These are phyloP conservation scores for Solanum habrochaites DNA, from an alignment of 257 asterid genomes.

Conservation along the genomic window DNA sequence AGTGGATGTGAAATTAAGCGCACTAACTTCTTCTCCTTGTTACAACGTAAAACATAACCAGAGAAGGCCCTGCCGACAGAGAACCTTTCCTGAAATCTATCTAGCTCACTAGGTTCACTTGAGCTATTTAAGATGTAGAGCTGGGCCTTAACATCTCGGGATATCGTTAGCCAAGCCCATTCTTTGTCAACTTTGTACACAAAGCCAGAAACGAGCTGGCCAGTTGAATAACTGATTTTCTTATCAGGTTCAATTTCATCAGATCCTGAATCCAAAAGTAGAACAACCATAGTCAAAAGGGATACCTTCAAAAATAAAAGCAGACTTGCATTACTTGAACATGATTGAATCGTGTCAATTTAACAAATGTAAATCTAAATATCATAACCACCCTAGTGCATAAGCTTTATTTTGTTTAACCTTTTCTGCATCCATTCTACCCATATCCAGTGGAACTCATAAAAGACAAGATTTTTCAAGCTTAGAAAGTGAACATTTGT, in stretches of 20 bases:
- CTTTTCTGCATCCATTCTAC: background rate
- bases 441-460: background rate
- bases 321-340: background rate
- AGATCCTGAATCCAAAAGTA: conserved; percentile 38
- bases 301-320: background rate
- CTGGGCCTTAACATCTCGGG: conserved; percentile 68
- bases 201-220: conserved; percentile 63
- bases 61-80: conserved; percentile 54
- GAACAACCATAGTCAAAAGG: background rate
- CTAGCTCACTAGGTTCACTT: conserved; percentile 67
- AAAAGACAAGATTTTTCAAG: background rate
- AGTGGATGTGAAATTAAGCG: conserved; percentile 47
- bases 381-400: background rate
- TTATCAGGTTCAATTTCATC: conserved; percentile 22
- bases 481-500: background rate
- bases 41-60: conserved; percentile 38
- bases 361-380: background rate
- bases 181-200: conserved; percentile 75
- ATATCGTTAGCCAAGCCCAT: conserved; percentile 70
- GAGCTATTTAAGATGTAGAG: conserved; percentile 69
- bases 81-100: conserved; percentile 59
- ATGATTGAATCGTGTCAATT: background rate
- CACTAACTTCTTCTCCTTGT: conserved; percentile 67
- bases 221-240: conserved; percentile 42
- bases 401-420: background rate